phyloP scores from a whole-genome alignment of 768 basidiomycete genomes.

The Pleurotus platypus region DNA sequence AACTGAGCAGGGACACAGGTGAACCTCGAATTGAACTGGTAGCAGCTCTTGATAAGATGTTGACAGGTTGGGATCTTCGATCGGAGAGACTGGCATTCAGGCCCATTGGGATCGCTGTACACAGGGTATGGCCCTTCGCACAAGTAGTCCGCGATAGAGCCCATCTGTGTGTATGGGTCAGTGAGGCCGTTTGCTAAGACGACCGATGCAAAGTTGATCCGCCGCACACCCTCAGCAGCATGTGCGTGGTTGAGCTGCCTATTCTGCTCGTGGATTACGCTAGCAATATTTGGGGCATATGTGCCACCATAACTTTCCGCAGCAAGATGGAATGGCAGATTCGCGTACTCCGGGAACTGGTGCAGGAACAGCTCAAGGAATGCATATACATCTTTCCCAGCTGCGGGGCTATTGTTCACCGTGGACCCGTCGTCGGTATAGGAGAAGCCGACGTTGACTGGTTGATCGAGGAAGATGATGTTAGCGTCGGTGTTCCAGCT shows the following conservation, averaged over 20 bases:
- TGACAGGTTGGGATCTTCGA: constrained; percentile 73
- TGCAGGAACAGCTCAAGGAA: constrained; percentile 79
- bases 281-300: constrained; percentile 85
- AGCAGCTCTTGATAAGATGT: constrained; percentile 68
- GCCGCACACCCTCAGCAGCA: constrained; percentile 45
- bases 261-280: constrained; percentile 77
- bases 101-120: constrained; percentile 65
- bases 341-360: constrained; percentile 73
- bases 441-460: constrained; percentile 87
- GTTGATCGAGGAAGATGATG: constrained; percentile 76
- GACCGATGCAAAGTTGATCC: constrained; percentile 79
- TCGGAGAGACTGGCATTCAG: constrained; percentile 61
- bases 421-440: constrained; percentile 73
- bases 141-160: constrained; percentile 74
- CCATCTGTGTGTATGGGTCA: constrained; percentile 80
- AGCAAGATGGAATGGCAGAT: constrained; percentile 71
- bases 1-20: constrained; percentile 70
- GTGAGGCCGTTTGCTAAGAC: constrained; percentile 88
- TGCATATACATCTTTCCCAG: constrained; percentile 87
- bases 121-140: constrained; percentile 83
- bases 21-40: constrained; percentile 53
- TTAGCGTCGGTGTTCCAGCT: constrained; percentile 86
- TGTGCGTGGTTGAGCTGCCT: constrained; percentile 36
- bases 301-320: constrained; percentile 79
- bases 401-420: constrained; percentile 78